Percentiles rank a stretch among this genome's conserved stretches.
phyloP scores from a whole-genome alignment of 2,329 filamentous ascomycete species.

The Pyrenochaeta sp. region DNA sequence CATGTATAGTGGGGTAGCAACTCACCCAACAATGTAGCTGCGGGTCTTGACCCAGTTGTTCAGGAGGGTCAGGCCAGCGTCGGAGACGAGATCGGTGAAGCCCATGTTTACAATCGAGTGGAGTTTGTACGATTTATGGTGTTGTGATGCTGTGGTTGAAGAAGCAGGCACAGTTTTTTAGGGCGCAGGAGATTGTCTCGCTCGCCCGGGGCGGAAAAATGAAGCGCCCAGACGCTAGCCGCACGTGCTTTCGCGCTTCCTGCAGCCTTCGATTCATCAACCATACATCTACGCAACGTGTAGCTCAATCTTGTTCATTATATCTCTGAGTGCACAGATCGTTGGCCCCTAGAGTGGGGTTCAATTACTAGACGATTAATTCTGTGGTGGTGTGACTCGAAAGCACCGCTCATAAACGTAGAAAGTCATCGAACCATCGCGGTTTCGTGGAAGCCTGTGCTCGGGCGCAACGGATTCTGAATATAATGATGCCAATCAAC shows the following conservation, averaged over 20 bases:
- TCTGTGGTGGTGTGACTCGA: constrained; percentile 9
- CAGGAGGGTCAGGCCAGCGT: constrained; percentile 72
- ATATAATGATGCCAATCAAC: constrained; percentile 34
- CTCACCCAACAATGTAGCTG: constrained; percentile 86
- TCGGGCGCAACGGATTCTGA: constrained; percentile 23
- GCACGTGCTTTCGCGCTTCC: constrained; percentile 18
- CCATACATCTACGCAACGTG: background rate
- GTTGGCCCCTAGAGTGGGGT: background rate
- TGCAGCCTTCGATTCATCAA: background rate
- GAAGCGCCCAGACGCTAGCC: constrained; percentile 19
- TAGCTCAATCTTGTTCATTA: background rate
- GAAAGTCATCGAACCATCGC: constrained; percentile 34
- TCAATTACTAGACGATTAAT: background rate
- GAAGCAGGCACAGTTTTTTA: constrained; percentile 29
- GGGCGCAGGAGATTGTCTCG: constrained; percentile 24
- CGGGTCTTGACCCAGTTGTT: constrained; percentile 78
- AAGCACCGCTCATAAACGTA: constrained; percentile 14
- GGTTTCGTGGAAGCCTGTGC: constrained; percentile 32
- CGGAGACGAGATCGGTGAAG: constrained; percentile 73
- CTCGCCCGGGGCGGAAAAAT: constrained; percentile 16
- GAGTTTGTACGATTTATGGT: constrained; percentile 16
- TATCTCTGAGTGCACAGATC: background rate
- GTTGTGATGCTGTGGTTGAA: constrained; percentile 19
- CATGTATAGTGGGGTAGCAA: constrained; percentile 48
- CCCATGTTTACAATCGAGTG: constrained; percentile 63